phyloP scores from a whole-genome alignment of 179 eudicot genomes.

The Spergularia azorica region DNA sequence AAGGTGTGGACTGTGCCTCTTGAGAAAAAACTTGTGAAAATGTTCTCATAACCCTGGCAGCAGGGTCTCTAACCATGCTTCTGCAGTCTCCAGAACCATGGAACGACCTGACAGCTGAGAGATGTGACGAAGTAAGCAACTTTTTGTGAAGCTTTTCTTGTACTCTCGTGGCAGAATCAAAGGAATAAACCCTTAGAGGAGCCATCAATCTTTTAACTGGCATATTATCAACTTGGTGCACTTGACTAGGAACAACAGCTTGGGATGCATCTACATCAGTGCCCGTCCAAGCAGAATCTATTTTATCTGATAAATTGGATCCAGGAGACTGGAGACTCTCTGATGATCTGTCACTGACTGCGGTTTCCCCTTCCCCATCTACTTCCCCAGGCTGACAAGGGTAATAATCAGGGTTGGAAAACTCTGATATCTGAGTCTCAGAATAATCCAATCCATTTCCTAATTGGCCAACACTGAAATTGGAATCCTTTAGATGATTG shows the following conservation, averaged over 20 bases:
- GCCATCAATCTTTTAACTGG: constrained; percentile 46
- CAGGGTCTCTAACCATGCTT: constrained; percentile 62
- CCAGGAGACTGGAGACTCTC: constrained; percentile 51
- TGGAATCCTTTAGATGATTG: constrained; percentile 30
- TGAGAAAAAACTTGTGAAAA: constrained; percentile 48
- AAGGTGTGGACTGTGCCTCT: constrained; percentile 46
- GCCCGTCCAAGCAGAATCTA: constrained; percentile 96
- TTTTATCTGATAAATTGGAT: constrained; percentile 76
- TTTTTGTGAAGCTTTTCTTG: constrained; percentile 59
- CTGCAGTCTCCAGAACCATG: constrained; percentile 77
- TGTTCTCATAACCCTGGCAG: constrained; percentile 46
- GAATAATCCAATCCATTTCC: constrained; percentile 31
- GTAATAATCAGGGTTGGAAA: constrained; percentile 25
- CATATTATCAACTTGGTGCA: constrained; percentile 43
- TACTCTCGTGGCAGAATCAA: constrained; percentile 79
- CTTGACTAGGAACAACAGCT: constrained; percentile 29
- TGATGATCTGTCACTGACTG: constrained; percentile 35
- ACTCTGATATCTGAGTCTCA: constrained; percentile 32
- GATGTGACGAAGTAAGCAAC: constrained; percentile 55
- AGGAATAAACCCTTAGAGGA: constrained; percentile 76
- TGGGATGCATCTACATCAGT: constrained; percentile 49
- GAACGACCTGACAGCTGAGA: constrained; percentile 70
- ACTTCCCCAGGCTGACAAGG: constrained; percentile 29
- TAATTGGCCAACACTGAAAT: constrained; percentile 26
- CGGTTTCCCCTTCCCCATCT: constrained; percentile 35